phyloP scores from a whole-genome alignment of 345 rosid genomes.

The Arabidopsis suecica region DNA sequence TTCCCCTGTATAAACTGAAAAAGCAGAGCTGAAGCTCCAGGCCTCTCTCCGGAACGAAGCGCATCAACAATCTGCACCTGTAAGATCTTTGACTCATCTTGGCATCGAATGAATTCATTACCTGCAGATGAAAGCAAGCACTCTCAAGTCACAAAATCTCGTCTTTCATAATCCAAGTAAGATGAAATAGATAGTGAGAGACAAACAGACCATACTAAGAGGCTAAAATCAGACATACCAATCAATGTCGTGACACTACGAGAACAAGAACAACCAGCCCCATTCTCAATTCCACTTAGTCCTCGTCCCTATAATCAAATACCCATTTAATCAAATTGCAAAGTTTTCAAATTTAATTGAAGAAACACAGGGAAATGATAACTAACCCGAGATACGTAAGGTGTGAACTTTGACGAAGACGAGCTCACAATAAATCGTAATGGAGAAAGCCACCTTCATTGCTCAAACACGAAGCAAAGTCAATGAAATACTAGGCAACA shows the following conservation, averaged over 20 bases:
- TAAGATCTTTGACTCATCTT: slow-evolving; percentile 41
- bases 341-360: neutral
- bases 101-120: slow-evolving; percentile 34
- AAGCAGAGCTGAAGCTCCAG: slow-evolving; percentile 68
- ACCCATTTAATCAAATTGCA: slow-evolving; percentile 1
- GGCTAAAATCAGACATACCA: slow-evolving; percentile 46
- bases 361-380: neutral
- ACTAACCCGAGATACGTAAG: slow-evolving; percentile 31
- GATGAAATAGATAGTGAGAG: neutral
- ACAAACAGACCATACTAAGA: neutral
- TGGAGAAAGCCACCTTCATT: slow-evolving; percentile 32
- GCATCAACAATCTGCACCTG: slow-evolving; percentile 68
- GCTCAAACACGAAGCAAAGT: slow-evolving; percentile 17
- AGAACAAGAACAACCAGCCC: slow-evolving; percentile 44
- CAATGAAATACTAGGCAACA: slow-evolving; percentile 1
- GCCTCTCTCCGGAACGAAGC: slow-evolving; percentile 66
- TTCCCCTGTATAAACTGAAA: slow-evolving; percentile 47
- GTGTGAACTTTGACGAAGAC: slow-evolving; percentile 28
- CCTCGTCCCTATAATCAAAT: slow-evolving; percentile 46
- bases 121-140: slow-evolving; percentile 43
- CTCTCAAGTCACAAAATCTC: slow-evolving; percentile 11
- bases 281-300: slow-evolving; percentile 38
- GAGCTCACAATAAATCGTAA: slow-evolving; percentile 28
- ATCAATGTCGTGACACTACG: slow-evolving; percentile 47
- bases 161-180: slow-evolving; percentile 5